A percentile compares a stretch with the other conserved stretches of the same genome.
Conservation (phyloP, 139 green algal genomes). For the Closterium sp. region DNA sequence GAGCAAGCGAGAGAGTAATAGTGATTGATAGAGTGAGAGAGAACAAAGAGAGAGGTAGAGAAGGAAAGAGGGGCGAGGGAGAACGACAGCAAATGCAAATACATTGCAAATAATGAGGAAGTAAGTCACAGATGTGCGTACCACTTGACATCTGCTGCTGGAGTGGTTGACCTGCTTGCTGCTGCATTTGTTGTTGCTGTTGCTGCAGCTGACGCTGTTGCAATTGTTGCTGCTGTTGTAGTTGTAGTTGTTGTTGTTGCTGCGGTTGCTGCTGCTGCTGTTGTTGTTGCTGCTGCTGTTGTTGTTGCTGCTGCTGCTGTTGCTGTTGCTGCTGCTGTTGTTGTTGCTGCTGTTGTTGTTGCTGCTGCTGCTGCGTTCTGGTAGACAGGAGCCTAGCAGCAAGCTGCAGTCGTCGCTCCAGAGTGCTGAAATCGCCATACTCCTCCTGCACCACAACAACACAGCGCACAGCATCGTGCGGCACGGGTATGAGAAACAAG, state of each 20-base stretch:
- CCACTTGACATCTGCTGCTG: background rate
- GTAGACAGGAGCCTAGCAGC: slow-evolving; percentile 60
- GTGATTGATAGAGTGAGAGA: background rate
- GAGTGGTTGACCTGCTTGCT: too few species aligned
- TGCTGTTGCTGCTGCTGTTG: background rate
- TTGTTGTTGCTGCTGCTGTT: slow-evolving; percentile 1
- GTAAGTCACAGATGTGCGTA: background rate
- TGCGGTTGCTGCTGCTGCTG: slow-evolving; percentile 4
- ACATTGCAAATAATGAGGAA: too few species aligned
- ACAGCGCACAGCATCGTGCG: background rate
- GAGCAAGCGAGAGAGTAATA: background rate
- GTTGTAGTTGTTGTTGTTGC: background rate
- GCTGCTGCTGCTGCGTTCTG: background rate
- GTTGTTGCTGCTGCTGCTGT: background rate
- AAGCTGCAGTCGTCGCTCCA: slow-evolving; percentile 77
- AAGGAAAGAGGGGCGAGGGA: background rate
- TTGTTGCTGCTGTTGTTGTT: background rate
- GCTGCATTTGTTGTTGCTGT: background rate
- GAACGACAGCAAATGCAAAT: background rate
- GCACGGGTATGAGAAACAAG: background rate
- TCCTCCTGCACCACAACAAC: slow-evolving; percentile 71
- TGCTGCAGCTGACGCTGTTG: slow-evolving; percentile 12
- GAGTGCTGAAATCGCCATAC: slow-evolving; percentile 74
- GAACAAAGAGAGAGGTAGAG: background rate
- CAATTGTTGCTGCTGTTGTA: background rate